phyloP scores from a whole-genome alignment of 371 early-diverging fungal species.

The Umbelopsis sp. region DNA sequence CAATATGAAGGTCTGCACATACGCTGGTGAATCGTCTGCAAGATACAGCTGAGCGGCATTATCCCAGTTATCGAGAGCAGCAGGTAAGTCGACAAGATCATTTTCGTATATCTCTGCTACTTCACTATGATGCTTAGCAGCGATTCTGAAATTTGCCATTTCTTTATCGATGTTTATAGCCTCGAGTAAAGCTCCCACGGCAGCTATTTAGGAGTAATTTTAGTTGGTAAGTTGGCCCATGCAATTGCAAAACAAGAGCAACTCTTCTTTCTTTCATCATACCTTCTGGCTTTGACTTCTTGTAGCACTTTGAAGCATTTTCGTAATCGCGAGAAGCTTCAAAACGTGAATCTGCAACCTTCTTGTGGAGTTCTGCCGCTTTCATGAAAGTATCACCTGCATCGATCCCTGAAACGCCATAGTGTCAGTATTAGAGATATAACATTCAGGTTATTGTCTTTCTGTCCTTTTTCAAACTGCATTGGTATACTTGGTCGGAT shows the following conservation, averaged over 20 bases:
- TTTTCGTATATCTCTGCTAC: slow-evolving; percentile 93
- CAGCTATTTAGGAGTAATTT: slow-evolving; percentile 51
- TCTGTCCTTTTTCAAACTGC: too few species aligned
- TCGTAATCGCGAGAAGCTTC: slow-evolving; percentile 87
- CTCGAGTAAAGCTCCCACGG: slow-evolving; percentile 69
- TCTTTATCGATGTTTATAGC: slow-evolving; percentile 83
- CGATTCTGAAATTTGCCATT: slow-evolving; percentile 85
- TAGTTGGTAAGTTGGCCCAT: neutral
- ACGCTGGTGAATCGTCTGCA: slow-evolving; percentile 89
- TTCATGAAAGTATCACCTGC: slow-evolving; percentile 89
- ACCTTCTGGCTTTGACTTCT: slow-evolving; percentile 50
- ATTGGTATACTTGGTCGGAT: too few species aligned
- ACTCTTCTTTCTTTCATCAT: too few species aligned
- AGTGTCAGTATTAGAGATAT: neutral
- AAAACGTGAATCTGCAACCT: slow-evolving; percentile 68
- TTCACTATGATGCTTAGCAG: slow-evolving; percentile 92
- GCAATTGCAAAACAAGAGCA: too few species aligned
- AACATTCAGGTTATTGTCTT: too few species aligned
- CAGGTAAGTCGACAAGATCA: slow-evolving; percentile 80
- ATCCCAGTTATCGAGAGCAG: slow-evolving; percentile 87
- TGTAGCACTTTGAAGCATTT: slow-evolving; percentile 86
- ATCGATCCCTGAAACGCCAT: slow-evolving; percentile 72
- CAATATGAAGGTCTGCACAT: slow-evolving; percentile 30
- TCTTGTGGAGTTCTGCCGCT: slow-evolving; percentile 71
- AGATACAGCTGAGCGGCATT: slow-evolving; percentile 89